Conservation (phyloP, 352 stramenopile species). For the Phytophthora megakarya region DNA sequence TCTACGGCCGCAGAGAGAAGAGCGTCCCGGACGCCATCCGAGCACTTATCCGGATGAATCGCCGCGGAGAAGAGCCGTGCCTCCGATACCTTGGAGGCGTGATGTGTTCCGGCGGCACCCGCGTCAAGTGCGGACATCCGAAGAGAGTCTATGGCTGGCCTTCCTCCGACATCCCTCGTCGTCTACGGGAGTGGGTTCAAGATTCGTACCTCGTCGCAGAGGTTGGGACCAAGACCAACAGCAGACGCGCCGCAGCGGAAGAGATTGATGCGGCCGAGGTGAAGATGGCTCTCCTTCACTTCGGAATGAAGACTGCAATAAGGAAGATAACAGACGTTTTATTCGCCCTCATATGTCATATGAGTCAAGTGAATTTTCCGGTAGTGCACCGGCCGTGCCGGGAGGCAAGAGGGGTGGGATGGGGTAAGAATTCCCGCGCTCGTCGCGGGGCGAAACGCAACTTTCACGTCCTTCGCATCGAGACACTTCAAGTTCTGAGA, state of each 20-base stretch:
- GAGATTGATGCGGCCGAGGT: constrained; percentile 3
- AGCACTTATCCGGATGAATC: not conserved
- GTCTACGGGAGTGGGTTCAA: not conserved
- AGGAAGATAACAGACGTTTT: constrained; percentile 4
- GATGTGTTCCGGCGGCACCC: constrained; percentile 3
- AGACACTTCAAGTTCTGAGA: not conserved
- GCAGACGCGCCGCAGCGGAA: not conserved
- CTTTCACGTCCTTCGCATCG: too few relatives aligned
- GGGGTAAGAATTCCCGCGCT: not conserved
- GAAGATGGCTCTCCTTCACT: constrained; percentile 6
- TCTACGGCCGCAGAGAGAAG: constrained; percentile 3
- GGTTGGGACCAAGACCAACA: constrained; percentile 1
- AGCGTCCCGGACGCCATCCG: constrained; percentile 1
- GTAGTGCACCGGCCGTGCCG: not conserved
- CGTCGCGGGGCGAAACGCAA: not conserved
- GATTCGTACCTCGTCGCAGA: not conserved
- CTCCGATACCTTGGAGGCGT: constrained; percentile 2
- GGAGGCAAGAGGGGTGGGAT: constrained; percentile 7
- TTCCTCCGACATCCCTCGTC: constrained; percentile 6
- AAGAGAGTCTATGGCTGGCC: constrained; percentile 2
- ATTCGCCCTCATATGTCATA: not conserved
- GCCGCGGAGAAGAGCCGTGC: constrained; percentile 9
- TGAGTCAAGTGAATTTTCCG: constrained; percentile 1
- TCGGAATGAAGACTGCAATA: constrained; percentile 3
- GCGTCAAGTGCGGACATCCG: not conserved